Evolutionary conservation across 768 basidiomycete species (phyloP), one percentile per base, ranked within the genome.

Genomic region (Hemileccinum impolitum): DNA sequence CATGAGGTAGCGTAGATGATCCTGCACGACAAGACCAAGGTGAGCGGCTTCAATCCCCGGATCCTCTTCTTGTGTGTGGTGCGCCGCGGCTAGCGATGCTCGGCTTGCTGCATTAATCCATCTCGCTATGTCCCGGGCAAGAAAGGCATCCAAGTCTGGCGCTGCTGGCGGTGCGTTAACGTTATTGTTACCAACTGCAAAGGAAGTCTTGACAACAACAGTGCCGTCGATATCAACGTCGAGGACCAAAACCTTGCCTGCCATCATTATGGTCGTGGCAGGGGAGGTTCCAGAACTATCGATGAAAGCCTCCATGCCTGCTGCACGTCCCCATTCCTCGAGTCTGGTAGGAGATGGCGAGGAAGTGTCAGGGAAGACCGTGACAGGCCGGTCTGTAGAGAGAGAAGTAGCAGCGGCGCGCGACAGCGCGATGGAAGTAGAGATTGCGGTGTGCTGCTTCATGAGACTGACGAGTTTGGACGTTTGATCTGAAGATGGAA

Each of bases 161-260:
- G 65, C 60, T 26, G 71, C 65, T 2, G 82, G 80, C 4, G 64
- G 43, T 6, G 77, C 75, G 31, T 71, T 77, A 3, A 76, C 69
- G 38, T 70, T 74, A n/a, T 73, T 67, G 30, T 70, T 66, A 21
- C 67, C 60, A 26, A 80, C 74, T 1, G 86, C 89, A 63, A 86
- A 89, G 8, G 86, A 82, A 2, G 84, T 87, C 63, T 87, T 90
- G 56, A 88, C 79, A 35, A 71, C 76, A 0, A 77, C 74, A 23
- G 52, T 51, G 40, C 58, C 65, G 12, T 69, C 65, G 53, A 91
- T 77, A 56, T 87, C 84, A 50, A 90, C 75, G 61, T 91, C 89
- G 46, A 90, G 69, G 30, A 90, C 87, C 10, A 91, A 70, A n/a
- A 89, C 81, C 63, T 88, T 88, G 2, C 89, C 89, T 4, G 82